Base-by-base conservation (phyloP, 2,329 filamentous ascomycete species). In the Paraconiothyrium brasiliense region DNA sequence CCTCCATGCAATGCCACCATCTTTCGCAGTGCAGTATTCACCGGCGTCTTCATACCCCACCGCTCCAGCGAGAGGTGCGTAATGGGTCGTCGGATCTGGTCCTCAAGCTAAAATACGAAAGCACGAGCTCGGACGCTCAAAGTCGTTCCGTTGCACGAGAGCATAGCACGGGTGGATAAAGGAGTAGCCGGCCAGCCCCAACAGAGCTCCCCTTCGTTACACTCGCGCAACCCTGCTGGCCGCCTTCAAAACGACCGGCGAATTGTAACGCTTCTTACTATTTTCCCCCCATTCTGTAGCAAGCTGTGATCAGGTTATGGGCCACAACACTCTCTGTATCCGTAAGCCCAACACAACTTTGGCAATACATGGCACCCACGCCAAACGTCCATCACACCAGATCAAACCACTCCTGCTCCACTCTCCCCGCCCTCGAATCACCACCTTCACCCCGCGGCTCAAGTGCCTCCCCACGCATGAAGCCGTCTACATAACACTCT, bases 381-480 rank as follows among this genome's bases (percentile, higher is more conserved):
- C 14, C 16, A 41, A 16, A 14, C 11, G 3, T 30, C 5, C 5
- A 20, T 60, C 48, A 63, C 4, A 63, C 52, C 24, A 60, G 43
- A 22, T 63, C 58, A 47, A 60, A 60, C 58, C 58, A 60, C 47
- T 58, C 61, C 30, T 41, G 50, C 39, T 59, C 54, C 27, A 51
- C n/a, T 37, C 24, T 55, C 24, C 47, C 50, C 11, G 49, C 30
- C 43, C 35, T 6, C 6, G 22, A 27, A 1, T 24, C 46, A 14
- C 24, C n/a, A 55, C 13, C 34, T 27, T 11, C 27, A 34, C 22
- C 44, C 8, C 32, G 54, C 39, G 22, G 47, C 11, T 58, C 54
- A 47, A 63, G 44, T 6, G 34, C 55, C 56, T 60, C 58, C 13
- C 58, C 49, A n/a, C 35, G 16, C 57, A 63, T 63, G 13, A 55